A percentile compares a stretch with the other conserved stretches of the same genome.
Evolutionary conservation across 345 rosid genomes (phyloP).

Genomic region (Pugionium cornutum): DNA sequence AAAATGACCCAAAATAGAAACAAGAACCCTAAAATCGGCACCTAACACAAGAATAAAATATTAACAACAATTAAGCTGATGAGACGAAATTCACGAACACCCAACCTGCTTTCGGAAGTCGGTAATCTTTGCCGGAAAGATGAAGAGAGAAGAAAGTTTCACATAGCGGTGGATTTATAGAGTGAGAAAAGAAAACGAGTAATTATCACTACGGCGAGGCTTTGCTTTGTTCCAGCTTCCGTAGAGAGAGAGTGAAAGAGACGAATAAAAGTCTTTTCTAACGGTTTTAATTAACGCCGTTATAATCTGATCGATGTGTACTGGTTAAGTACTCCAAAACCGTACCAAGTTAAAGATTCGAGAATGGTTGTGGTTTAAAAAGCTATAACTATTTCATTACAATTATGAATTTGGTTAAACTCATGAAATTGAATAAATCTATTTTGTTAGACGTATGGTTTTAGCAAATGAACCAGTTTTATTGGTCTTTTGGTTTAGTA

Average conservation of each 20-base stretch:
- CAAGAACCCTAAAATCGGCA: conserved; percentile 21
- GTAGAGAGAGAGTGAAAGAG: conserved; percentile 35
- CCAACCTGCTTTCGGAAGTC: conserved; percentile 29
- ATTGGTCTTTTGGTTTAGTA: conserved; percentile 7
- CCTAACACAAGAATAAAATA: neutral
- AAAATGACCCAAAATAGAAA: conserved; percentile 32
- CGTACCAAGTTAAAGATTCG: neutral
- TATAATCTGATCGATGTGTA: conserved; percentile 7
- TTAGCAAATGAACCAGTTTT: neutral
- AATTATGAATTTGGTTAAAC: neutral
- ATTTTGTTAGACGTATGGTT: neutral
- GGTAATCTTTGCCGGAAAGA: conserved; percentile 16
- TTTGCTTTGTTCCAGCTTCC: conserved; percentile 24
- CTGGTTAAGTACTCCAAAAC: neutral
- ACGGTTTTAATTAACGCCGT: conserved; percentile 56
- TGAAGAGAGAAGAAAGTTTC: conserved; percentile 5
- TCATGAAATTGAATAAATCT: neutral
- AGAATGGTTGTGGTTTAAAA: neutral
- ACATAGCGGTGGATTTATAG: conserved; percentile 13
- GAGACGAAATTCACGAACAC: conserved; percentile 7
- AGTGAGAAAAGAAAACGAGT: conserved; percentile 18
- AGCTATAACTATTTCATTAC: neutral
- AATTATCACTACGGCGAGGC: conserved; percentile 7
- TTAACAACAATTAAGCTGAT: conserved; percentile 10
- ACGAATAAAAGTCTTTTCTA: conserved; percentile 49